phyloP scores from a whole-genome alignment of 169 alveolate species.

The Babesia gibsoni region DNA sequence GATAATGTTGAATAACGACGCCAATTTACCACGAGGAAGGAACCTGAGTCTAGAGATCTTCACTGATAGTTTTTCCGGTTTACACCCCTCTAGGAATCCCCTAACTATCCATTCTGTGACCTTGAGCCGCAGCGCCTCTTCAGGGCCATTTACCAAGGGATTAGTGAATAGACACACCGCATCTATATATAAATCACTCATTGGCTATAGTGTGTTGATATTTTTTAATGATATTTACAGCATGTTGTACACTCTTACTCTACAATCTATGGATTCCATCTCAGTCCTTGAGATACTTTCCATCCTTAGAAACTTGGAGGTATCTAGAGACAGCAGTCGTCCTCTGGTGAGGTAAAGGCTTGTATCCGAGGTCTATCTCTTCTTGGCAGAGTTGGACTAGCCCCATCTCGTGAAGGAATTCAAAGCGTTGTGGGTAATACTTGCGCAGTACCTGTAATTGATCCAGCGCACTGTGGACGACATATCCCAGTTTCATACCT shows the following conservation, averaged over 20 bases:
- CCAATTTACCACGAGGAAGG: conserved; percentile 3
- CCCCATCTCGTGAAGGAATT: conserved; percentile 48
- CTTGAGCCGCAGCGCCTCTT: conserved; percentile 24
- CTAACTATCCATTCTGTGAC: conserved; percentile 17
- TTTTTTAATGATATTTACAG: neutral
- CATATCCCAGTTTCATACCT: conserved; percentile 62
- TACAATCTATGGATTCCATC: neutral
- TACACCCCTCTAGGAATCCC: neutral
- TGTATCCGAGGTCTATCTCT: conserved; percentile 44
- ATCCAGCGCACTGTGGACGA: conserved; percentile 53
- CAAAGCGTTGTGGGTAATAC: conserved; percentile 55
- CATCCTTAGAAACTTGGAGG: conserved; percentile 29
- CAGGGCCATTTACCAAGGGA: conserved; percentile 46
- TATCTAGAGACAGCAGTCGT: neutral
- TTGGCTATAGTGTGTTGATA: neutral
- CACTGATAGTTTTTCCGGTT: neutral
- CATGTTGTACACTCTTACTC: neutral
- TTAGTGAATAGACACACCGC: conserved; percentile 22
- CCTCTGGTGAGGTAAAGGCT: conserved; percentile 44
- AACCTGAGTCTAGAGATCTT: conserved; percentile 7
- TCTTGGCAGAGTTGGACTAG: conserved; percentile 3
- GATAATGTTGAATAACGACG: neutral
- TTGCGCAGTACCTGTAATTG: conserved; percentile 54
- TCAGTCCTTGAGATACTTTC: conserved; percentile 27
- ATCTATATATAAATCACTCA: conserved; percentile 17